A percentile compares a stretch with the other conserved stretches of the same genome.
Conservation (phyloP, 176 grass and related monocot species). For the Phragmites australis region DNA sequence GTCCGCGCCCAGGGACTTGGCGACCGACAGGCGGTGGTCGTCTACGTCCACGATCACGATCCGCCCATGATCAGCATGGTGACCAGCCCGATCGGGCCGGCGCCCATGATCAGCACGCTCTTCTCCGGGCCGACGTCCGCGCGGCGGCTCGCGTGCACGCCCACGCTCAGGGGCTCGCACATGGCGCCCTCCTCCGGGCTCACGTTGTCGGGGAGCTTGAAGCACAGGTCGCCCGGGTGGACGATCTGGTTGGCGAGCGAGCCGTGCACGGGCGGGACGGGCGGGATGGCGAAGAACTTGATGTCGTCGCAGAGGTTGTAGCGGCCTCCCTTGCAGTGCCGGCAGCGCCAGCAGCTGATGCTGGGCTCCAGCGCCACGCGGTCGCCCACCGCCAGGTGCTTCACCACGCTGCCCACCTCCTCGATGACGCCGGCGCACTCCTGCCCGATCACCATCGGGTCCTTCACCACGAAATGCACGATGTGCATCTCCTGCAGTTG, state of each 20-base stretch:
- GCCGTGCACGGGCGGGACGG: conserved; percentile 70
- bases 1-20: conserved; percentile 66
- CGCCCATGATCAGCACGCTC: conserved; percentile 71
- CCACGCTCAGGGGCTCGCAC: conserved; percentile 98
- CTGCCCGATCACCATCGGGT: conserved; percentile 96
- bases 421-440: conserved; percentile 90
- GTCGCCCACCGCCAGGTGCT: conserved; percentile 55
- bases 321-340: conserved; percentile 81
- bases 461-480: conserved; percentile 83
- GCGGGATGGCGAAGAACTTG: conserved; percentile 88
- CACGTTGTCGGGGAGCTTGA: conserved; percentile 84
- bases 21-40: conserved; percentile 72
- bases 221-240: conserved; percentile 86
- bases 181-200: conserved; percentile 89
- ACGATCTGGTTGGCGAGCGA: conserved; percentile 84
- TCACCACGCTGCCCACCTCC: conserved; percentile 71
- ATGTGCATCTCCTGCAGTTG: conserved; percentile 79
- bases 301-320: conserved; percentile 94
- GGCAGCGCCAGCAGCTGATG: conserved; percentile 89
- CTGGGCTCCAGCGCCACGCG: conserved; percentile 87
- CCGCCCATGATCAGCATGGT: conserved; percentile 63
- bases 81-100: conserved; percentile 79
- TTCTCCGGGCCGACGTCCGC: conserved; percentile 72
- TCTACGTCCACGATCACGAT: conserved; percentile 80
- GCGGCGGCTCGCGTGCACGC: conserved; percentile 80